Conservation (phyloP, 2,329 filamentous ascomycete genomes). For the Pseudogymnoascus sp. region DNA sequence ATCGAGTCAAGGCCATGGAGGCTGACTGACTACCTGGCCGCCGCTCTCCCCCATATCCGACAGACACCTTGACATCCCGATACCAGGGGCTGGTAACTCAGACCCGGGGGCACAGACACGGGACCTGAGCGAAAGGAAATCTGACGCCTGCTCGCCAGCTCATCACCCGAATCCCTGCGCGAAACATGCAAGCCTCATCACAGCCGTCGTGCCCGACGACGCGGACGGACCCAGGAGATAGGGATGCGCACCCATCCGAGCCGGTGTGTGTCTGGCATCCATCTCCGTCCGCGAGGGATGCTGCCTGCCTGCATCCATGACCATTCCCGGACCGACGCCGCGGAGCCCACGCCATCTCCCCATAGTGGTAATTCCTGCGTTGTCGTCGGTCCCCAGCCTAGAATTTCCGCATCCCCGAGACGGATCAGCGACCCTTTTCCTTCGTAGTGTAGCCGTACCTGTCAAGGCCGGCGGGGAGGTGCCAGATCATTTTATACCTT, state of each 20-base stretch:
- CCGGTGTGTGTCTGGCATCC: background rate
- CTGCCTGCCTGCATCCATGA: background rate
- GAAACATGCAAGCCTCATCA: constrained; percentile 3
- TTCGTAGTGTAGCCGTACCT: background rate
- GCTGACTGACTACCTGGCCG: background rate
- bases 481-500: background rate
- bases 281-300: background rate
- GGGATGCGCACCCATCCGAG: background rate
- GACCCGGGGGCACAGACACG: background rate
- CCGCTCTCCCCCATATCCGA: background rate
- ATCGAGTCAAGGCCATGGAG: background rate
- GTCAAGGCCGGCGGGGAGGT: background rate
- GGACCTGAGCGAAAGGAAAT: background rate
- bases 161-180: background rate
- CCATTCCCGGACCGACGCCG: background rate
- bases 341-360: background rate
- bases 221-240: constrained; percentile 4
- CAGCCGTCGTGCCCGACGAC: background rate
- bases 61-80: background rate
- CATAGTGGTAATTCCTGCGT: background rate
- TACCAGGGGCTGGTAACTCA: background rate
- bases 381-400: background rate
- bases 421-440: background rate
- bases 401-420: background rate
- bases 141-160: background rate